phyloP scores from a whole-genome alignment of 495 filamentous ascomycete species.

The Pseudevernia furfuracea region DNA sequence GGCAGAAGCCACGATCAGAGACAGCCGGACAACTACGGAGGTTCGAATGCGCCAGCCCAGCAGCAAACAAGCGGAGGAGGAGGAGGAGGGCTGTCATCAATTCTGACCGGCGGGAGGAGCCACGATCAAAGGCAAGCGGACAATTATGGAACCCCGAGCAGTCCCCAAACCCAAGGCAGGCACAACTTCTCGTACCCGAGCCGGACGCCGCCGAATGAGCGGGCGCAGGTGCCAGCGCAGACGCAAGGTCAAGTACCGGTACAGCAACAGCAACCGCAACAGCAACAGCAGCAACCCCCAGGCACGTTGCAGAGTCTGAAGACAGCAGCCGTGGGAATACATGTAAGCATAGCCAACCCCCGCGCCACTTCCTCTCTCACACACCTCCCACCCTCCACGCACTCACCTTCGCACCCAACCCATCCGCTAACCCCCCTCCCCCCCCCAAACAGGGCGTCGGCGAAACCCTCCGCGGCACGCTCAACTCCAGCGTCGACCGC shows the following conservation, averaged over 20 bases:
- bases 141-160: slow-evolving; percentile 9
- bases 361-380: neutral
- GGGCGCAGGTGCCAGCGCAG: neutral
- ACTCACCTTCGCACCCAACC: no score
- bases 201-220: slow-evolving; percentile 13
- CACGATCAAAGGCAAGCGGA: neutral
- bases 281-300: slow-evolving; percentile 9
- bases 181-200: slow-evolving; percentile 26
- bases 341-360: slow-evolving; percentile 14
- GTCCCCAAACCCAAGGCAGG: slow-evolving; percentile 9
- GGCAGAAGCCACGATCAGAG: neutral
- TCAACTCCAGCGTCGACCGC: slow-evolving; percentile 24
- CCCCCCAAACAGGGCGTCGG: slow-evolving; percentile 17
- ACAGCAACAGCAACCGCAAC: no score
- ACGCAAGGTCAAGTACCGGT: neutral
- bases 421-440: neutral
- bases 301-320: slow-evolving; percentile 25
- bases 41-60: slow-evolving; percentile 19
- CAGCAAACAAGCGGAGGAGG: neutral
- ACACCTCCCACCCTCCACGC: no score
- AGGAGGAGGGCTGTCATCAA: slow-evolving; percentile 1
- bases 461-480: slow-evolving; percentile 27
- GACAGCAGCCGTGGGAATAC: slow-evolving; percentile 25
- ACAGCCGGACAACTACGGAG: neutral
- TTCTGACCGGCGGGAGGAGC: neutral